These are phyloP conservation scores for Aspergillus sp. DNA, from an alignment of 2,329 filamentous ascomycete species.

Conservation along the genomic window DNA sequence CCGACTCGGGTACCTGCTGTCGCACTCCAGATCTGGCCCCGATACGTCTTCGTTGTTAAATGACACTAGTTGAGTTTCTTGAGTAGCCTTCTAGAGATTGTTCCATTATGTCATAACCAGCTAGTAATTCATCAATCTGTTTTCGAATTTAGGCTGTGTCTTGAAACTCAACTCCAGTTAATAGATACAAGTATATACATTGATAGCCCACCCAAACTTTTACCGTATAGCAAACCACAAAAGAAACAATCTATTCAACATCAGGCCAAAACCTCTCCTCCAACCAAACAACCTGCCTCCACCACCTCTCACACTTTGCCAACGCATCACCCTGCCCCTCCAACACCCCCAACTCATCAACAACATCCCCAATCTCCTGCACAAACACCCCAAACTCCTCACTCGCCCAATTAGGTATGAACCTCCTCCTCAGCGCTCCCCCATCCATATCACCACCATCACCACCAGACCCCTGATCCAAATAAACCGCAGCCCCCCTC, in stretches of 20 bases:
- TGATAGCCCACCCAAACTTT: too few relatives aligned
- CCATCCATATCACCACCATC: conserved; percentile 57
- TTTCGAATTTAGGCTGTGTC: too few relatives aligned
- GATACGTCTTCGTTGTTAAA: too few relatives aligned
- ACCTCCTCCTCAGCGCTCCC: conserved; percentile 62
- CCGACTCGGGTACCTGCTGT: too few relatives aligned
- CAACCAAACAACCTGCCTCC: conserved; percentile 51
- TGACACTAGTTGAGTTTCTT: too few relatives aligned
- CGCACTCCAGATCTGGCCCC: too few relatives aligned
- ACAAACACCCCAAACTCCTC: conserved; percentile 62
- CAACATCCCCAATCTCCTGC: conserved; percentile 52
- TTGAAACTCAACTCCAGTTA: too few relatives aligned
- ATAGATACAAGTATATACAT: too few relatives aligned
- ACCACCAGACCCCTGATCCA: conserved; percentile 25
- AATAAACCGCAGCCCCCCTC: conserved; percentile 38
- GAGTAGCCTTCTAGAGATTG: too few relatives aligned
- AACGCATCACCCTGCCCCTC: conserved; percentile 37
- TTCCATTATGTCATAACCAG: too few relatives aligned
- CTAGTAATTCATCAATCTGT: too few relatives aligned
- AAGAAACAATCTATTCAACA: conserved; percentile 17
- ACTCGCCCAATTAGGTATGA: conserved; percentile 70
- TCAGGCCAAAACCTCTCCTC: conserved; percentile 62
- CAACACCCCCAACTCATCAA: conserved; percentile 55
- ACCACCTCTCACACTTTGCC: conserved; percentile 50
- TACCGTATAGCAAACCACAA: too few relatives aligned